phyloP scores from a whole-genome alignment of 805 yeast species.

The Spathaspora passalidarum region DNA sequence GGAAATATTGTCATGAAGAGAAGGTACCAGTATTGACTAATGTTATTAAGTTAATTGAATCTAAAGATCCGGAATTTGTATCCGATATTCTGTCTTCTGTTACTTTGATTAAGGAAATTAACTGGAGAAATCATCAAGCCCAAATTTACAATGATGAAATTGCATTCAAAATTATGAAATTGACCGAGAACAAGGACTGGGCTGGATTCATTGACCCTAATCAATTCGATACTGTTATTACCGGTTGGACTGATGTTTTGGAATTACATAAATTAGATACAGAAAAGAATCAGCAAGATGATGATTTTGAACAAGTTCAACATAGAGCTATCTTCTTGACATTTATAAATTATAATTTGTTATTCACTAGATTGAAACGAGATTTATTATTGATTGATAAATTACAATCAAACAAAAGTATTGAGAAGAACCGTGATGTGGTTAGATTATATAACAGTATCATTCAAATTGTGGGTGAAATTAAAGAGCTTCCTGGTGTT shows the following conservation, averaged over 20 bases:
- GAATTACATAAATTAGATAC: conserved; percentile 57
- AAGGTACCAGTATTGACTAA: conserved; percentile 35
- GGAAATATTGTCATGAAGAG: conserved; percentile 36
- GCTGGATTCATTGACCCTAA: conserved; percentile 31
- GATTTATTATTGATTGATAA: conserved; percentile 52
- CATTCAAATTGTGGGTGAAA: conserved; percentile 49
- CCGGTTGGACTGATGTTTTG: conserved; percentile 69
- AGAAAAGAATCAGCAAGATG: conserved; percentile 44
- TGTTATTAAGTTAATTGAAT: conserved; percentile 37
- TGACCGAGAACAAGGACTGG: conserved; percentile 23
- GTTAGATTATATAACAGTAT: conserved; percentile 51
- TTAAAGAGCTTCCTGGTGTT: conserved; percentile 88
- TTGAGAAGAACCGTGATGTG: conserved; percentile 38
- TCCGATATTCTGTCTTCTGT: conserved; percentile 25
- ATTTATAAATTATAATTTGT: conserved; percentile 65
- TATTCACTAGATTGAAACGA: conserved; percentile 68
- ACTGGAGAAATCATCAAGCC: conserved; percentile 60
- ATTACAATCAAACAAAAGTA: conserved; percentile 20
- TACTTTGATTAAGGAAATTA: conserved; percentile 29
- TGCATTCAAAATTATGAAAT: conserved; percentile 53
- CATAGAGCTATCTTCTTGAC: conserved; percentile 73
- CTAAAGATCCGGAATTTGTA: conserved; percentile 36
- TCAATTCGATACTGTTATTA: conserved; percentile 54
- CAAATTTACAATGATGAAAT: conserved; percentile 66
- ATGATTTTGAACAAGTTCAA: conserved; percentile 59